A percentile compares a stretch with the other conserved stretches of the same genome.
phyloP scores from a whole-genome alignment of 148 eudicot species.

The Beta vulgaris region DNA sequence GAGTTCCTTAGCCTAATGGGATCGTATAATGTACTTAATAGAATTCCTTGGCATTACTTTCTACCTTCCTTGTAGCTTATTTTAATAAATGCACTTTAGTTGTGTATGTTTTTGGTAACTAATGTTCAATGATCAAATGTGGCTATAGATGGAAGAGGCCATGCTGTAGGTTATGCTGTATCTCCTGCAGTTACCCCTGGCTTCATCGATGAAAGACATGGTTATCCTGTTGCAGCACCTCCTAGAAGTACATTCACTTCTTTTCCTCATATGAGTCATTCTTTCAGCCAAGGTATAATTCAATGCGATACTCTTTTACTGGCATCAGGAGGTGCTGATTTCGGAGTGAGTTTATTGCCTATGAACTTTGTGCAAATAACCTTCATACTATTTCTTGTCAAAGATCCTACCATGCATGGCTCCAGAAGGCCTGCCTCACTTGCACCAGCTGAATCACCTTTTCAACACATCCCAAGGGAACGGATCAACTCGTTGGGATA shows the following conservation, averaged over 20 bases:
- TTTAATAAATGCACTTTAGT: neutral
- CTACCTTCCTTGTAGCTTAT: neutral
- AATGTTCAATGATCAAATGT: neutral
- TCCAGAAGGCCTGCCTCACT: slow-evolving; percentile 12
- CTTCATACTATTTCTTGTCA: slow-evolving; percentile 20
- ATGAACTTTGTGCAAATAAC: neutral
- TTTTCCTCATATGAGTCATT: neutral
- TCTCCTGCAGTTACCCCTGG: slow-evolving; percentile 19
- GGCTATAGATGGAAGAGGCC: slow-evolving; percentile 18
- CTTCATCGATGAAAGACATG: slow-evolving; percentile 14
- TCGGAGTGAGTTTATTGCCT: neutral
- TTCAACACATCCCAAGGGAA: slow-evolving; percentile 27
- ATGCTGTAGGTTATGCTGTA: slow-evolving; percentile 11
- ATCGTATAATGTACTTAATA: neutral
- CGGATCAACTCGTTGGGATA: slow-evolving; percentile 24
- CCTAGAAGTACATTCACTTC: neutral
- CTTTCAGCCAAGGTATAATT: slow-evolving; percentile 17
- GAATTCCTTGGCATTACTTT: slow-evolving; percentile 3
- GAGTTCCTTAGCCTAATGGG: neutral
- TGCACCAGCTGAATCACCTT: slow-evolving; percentile 29
- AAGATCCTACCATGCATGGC: slow-evolving; percentile 18
- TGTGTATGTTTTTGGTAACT: neutral
- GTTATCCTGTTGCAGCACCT: slow-evolving; percentile 1
- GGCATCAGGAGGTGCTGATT: neutral
- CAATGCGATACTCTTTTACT: neutral